These are phyloP conservation scores for Poa annua DNA, from an alignment of 176 grass and related monocot species.

Conservation along the genomic window DNA sequence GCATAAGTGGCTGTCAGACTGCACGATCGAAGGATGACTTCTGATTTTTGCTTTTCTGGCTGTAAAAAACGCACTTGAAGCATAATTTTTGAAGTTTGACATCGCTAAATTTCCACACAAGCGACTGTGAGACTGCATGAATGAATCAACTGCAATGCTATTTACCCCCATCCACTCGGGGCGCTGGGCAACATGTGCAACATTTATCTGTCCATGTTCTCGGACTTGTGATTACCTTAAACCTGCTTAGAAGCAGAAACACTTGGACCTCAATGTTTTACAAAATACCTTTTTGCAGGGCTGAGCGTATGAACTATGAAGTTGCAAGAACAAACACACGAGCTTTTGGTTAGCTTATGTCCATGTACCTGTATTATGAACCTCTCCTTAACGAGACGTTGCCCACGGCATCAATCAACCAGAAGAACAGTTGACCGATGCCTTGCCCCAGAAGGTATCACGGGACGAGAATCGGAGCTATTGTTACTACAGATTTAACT, in stretches of 20 bases:
- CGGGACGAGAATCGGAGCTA: not conserved
- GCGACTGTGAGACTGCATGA: not conserved
- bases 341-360: not conserved
- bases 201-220: not conserved
- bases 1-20: not conserved
- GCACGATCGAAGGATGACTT: not conserved
- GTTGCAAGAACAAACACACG: not conserved
- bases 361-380: conserved; percentile 11
- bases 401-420: not conserved
- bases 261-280: not conserved
- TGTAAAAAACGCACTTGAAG: not conserved
- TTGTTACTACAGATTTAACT: not conserved
- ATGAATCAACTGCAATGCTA: not conserved
- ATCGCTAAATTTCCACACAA: not conserved
- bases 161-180: not conserved
- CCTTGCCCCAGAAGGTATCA: not conserved
- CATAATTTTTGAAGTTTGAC: not conserved
- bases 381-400: not conserved
- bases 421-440: not conserved
- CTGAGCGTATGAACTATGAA: not conserved
- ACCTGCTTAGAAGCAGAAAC: not conserved
- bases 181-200: not conserved
- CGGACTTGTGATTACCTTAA: not conserved
- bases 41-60: not conserved
- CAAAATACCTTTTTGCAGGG: not conserved